Percentiles rank a stretch among this genome's conserved stretches.
Evolutionary conservation across 495 filamentous ascomycete genomes (phyloP).

Genomic region (Penicillium robsamsonii): DNA sequence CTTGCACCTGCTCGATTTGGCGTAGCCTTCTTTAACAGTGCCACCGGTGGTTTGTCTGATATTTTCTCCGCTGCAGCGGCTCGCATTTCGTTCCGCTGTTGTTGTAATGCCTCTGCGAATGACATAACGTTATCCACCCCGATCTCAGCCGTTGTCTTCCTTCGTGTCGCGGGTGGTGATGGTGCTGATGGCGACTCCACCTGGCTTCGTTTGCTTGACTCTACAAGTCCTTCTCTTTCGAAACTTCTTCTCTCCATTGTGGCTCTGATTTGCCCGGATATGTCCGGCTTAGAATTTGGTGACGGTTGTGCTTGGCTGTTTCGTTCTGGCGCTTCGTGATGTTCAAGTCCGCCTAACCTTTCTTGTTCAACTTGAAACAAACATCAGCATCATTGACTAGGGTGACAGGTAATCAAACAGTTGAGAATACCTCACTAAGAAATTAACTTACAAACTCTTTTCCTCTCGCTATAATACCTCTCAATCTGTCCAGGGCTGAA

Average conservation of each 20-base stretch:
- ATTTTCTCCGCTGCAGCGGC: not conserved
- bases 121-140: not conserved
- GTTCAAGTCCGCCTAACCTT: not conserved
- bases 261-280: not conserved
- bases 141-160: not conserved
- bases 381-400: not conserved
- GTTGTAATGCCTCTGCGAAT: not conserved
- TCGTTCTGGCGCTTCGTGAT: not conserved
- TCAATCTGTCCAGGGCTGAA: conserved; percentile 2
- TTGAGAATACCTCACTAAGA: no score
- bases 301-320: not conserved
- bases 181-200: not conserved
- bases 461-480: not conserved
- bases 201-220: not conserved
- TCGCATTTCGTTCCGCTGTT: not conserved
- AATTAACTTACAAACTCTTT: not conserved
- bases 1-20: not conserved
- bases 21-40: not conserved
- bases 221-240: not conserved
- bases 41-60: not conserved
- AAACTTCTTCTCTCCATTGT: no score
- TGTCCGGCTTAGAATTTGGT: not conserved
- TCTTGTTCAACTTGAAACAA: not conserved
- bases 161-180: not conserved
- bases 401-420: not conserved